Percentiles rank a stretch among this genome's conserved stretches.
Conservation (phyloP, 805 yeast genomes). For the Saccharomycopsis selenospora region DNA sequence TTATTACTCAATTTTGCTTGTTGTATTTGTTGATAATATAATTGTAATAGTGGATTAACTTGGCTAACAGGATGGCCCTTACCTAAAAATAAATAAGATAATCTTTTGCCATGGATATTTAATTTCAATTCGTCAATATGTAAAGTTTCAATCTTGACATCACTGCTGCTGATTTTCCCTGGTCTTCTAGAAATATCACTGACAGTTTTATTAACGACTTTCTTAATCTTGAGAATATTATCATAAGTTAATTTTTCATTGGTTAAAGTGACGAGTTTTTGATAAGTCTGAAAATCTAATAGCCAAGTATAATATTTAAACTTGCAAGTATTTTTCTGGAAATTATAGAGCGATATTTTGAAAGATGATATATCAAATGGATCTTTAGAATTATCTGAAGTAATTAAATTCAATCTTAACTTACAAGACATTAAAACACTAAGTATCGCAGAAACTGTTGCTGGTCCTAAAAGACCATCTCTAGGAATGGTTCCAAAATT, state of each 20-base stretch:
- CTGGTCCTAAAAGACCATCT: slow-evolving; percentile 53
- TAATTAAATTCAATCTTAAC: slow-evolving; percentile 51
- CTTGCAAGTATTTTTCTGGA: slow-evolving; percentile 50
- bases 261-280: slow-evolving; percentile 39
- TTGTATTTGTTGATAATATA: slow-evolving; percentile 28
- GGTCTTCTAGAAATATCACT: slow-evolving; percentile 44
- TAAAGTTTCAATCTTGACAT: slow-evolving; percentile 30
- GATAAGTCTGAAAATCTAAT: slow-evolving; percentile 13
- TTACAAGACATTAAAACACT: slow-evolving; percentile 69
- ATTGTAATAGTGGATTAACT: slow-evolving; percentile 34
- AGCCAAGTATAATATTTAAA: slow-evolving; percentile 11
- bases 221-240: slow-evolving; percentile 43
- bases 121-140: slow-evolving; percentile 29
- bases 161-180: slow-evolving; percentile 28
- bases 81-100: slow-evolving; percentile 29
- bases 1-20: neutral
- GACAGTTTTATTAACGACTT: slow-evolving; percentile 65
- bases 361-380: slow-evolving; percentile 73
- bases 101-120: slow-evolving; percentile 28
- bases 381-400: slow-evolving; percentile 44
- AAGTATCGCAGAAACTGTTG: slow-evolving; percentile 70
- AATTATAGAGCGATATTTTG: slow-evolving; percentile 58
- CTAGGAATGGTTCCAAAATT: slow-evolving; percentile 29
- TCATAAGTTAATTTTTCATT: slow-evolving; percentile 38
- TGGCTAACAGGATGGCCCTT: slow-evolving; percentile 30